Conservation (phyloP, 164 flowering plant genomes). For the Kalanchoe fedtschenkoi region DNA sequence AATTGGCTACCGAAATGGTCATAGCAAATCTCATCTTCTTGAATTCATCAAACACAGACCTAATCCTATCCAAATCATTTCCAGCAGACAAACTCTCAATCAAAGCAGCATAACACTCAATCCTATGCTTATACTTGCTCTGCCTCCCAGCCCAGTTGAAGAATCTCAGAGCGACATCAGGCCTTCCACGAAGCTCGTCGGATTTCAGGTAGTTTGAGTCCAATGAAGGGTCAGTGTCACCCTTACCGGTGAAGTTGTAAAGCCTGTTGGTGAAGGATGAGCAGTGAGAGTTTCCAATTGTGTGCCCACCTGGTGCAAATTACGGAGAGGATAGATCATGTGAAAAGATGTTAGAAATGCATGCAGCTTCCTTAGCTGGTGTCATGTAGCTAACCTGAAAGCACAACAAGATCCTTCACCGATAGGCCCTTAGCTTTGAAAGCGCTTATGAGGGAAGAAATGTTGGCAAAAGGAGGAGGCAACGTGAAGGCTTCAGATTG, state of each 20-base stretch:
- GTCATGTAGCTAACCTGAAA: too few relatives aligned
- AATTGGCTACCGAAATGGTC: slow-evolving; percentile 37
- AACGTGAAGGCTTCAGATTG: slow-evolving; percentile 12
- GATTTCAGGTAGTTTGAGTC: slow-evolving; percentile 44
- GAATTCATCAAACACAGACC: slow-evolving; percentile 30
- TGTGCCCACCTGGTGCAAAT: slow-evolving; percentile 17
- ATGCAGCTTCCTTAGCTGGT: too few relatives aligned
- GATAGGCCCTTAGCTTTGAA: slow-evolving; percentile 17
- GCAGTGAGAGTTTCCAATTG: slow-evolving; percentile 31
- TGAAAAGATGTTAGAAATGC: background rate
- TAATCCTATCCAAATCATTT: slow-evolving; percentile 32
- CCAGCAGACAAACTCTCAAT: slow-evolving; percentile 33
- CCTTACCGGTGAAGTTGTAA: slow-evolving; percentile 53
- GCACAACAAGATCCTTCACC: slow-evolving; percentile 21
- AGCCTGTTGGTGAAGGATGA: slow-evolving; percentile 24
- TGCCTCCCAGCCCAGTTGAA: slow-evolving; percentile 78
- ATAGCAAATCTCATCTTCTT: slow-evolving; percentile 32
- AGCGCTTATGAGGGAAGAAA: slow-evolving; percentile 7
- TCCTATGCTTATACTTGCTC: slow-evolving; percentile 35
- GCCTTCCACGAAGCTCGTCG: slow-evolving; percentile 14
- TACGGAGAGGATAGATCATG: background rate
- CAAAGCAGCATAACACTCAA: slow-evolving; percentile 55
- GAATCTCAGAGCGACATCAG: slow-evolving; percentile 43
- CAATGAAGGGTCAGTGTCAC: slow-evolving; percentile 44
- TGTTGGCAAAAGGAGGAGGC: slow-evolving; percentile 14